phyloP scores from a whole-genome alignment of 768 basidiomycete species.

The Tulasnella sp. region DNA sequence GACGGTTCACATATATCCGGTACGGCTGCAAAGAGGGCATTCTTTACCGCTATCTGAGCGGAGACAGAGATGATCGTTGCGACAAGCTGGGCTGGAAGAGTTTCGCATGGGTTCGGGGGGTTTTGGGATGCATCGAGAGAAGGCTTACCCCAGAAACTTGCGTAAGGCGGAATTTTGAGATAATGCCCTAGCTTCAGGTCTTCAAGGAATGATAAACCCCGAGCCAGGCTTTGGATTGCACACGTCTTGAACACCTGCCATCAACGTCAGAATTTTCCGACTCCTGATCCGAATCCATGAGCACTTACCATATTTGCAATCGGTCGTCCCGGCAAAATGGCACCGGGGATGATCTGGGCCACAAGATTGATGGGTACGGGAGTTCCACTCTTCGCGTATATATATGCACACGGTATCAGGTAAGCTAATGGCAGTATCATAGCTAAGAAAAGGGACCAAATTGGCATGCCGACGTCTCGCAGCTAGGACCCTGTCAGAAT shows the following conservation, averaged over 20 bases:
- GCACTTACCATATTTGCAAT: neutral
- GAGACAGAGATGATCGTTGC: neutral
- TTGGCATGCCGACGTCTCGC: neutral
- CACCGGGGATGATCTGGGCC: neutral
- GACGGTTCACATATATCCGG: neutral
- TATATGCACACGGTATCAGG: neutral
- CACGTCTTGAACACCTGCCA: neutral
- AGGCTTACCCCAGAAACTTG: constrained; percentile 41
- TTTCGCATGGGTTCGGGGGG: neutral
- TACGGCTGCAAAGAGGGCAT: neutral
- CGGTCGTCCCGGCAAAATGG: constrained; percentile 33
- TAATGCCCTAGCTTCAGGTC: constrained; percentile 44
- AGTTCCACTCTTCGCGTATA: neutral
- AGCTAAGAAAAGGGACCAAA: neutral
- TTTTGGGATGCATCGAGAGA: neutral
- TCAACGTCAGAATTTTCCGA: neutral
- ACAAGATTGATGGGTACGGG: neutral
- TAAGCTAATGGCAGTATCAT: neutral
- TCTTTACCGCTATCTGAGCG: neutral
- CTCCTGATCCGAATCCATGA: neutral
- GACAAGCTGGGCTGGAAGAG: constrained; percentile 38
- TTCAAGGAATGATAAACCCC: constrained; percentile 22
- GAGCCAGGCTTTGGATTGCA: neutral
- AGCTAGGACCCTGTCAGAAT: neutral
- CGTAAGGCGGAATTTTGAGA: constrained; percentile 48